phyloP scores from a whole-genome alignment of 176 grass and related monocot species.

The Eremochloa ophiuroides region DNA sequence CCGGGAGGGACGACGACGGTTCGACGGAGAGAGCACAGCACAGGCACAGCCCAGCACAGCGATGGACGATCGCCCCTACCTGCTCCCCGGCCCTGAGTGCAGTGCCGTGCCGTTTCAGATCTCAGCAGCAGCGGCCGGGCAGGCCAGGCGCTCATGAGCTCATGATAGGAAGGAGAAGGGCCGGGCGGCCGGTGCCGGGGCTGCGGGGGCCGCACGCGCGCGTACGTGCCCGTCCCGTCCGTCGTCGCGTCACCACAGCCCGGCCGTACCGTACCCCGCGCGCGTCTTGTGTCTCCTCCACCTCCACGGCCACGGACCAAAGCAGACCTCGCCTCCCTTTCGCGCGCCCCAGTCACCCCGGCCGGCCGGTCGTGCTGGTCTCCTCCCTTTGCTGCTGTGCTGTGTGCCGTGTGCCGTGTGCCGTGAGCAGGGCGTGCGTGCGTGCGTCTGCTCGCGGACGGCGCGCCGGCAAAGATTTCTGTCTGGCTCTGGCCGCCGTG shows the following conservation, averaged over 20 bases:
- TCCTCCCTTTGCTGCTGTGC: not conserved
- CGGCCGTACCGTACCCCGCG: not conserved
- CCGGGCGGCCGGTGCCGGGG: not conserved
- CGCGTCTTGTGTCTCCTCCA: not conserved
- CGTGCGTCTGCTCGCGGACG: not conserved
- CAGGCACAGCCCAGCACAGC: not conserved
- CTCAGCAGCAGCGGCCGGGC: too few species aligned
- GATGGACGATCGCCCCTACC: conserved; percentile 45
- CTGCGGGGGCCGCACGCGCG: too few species aligned
- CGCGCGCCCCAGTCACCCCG: too few species aligned
- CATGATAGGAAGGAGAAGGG: conserved; percentile 25
- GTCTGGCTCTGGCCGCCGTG: not conserved
- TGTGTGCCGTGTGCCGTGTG: not conserved
- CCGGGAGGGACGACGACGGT: conserved; percentile 8
- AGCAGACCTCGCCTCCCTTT: not conserved
- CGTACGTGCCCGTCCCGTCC: conserved; percentile 32
- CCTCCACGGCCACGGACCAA: not conserved
- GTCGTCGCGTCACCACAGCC: not conserved
- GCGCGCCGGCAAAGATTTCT: conserved; percentile 1
- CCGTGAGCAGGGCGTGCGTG: not conserved
- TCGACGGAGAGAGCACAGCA: not conserved
- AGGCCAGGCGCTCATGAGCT: conserved; percentile 23
- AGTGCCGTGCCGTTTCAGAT: conserved; percentile 26
- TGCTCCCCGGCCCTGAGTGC: conserved; percentile 25
- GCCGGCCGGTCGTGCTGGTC: not conserved